Percentiles rank a stretch among this genome's conserved stretches.
These are phyloP conservation scores for Cadophora luteo-olivacea DNA, from an alignment of 2,329 filamentous ascomycete genomes.

Conservation along the genomic window DNA sequence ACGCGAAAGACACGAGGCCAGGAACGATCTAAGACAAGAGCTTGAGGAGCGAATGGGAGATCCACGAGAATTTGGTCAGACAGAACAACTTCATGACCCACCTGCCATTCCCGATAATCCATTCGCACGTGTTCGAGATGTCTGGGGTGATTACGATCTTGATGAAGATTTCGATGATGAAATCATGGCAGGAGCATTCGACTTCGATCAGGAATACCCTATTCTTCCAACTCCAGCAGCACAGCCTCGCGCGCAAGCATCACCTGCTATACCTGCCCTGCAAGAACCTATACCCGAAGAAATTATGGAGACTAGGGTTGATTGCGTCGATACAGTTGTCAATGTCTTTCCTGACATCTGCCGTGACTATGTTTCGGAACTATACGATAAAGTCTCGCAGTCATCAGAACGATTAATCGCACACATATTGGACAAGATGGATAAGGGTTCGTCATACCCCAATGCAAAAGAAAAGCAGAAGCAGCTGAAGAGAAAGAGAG, in stretches of 20 bases:
- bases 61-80: background rate
- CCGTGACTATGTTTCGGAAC: slow-evolving; percentile 47
- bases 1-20: background rate
- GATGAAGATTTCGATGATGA: slow-evolving; percentile 7
- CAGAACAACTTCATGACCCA: background rate
- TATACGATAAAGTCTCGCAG: slow-evolving; percentile 44
- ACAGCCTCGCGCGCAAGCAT: background rate
- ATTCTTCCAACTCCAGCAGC: background rate
- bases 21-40: background rate
- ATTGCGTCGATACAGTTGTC: slow-evolving; percentile 47
- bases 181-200: slow-evolving; percentile 6
- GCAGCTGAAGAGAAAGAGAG: slow-evolving; percentile 47
- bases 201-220: slow-evolving; percentile 6
- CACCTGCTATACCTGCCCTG: background rate
- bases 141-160: slow-evolving; percentile 13
- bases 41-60: background rate
- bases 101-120: background rate
- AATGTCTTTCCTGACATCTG: slow-evolving; percentile 56
- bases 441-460: slow-evolving; percentile 50
- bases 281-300: slow-evolving; percentile 3
- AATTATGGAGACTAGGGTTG: slow-evolving; percentile 24
- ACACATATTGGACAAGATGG: slow-evolving; percentile 51
- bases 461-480: slow-evolving; percentile 48
- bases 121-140: slow-evolving; percentile 8
- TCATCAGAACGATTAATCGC: slow-evolving; percentile 42